phyloP scores from a whole-genome alignment of 495 filamentous ascomycete species.

The Symbiotaphrina buchneri region DNA sequence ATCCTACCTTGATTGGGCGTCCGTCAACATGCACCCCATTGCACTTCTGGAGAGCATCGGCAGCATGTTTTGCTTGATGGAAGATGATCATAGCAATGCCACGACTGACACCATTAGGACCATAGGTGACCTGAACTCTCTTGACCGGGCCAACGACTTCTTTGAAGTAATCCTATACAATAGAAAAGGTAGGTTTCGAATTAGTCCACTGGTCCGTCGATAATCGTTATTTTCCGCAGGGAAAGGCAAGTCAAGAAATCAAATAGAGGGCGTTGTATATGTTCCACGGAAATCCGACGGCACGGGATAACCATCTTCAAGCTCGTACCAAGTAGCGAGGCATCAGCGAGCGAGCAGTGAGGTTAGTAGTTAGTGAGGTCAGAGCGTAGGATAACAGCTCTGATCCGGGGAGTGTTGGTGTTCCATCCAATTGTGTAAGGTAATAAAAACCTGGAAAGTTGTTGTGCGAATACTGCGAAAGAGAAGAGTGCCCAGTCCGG shows the following conservation, averaged over 20 bases:
- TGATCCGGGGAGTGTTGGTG: neutral
- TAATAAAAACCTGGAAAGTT: no score
- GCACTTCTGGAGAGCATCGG: conserved; percentile 55
- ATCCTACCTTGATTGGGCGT: conserved; percentile 64
- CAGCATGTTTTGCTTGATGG: conserved; percentile 48
- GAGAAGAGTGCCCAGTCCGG: no score
- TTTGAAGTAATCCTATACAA: conserved; percentile 80
- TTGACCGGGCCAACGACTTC: conserved; percentile 79
- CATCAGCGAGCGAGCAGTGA: conserved; percentile 54
- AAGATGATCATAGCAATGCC: conserved; percentile 73
- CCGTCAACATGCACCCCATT: conserved; percentile 79
- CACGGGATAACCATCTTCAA: conserved; percentile 2
- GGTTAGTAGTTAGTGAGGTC: conserved; percentile 20
- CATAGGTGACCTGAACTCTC: conserved; percentile 72
- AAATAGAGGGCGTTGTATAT: conserved; percentile 6
- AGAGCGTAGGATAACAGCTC: conserved; percentile 1
- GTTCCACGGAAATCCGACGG: neutral
- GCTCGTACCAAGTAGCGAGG: conserved; percentile 11
- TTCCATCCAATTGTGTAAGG: neutral
- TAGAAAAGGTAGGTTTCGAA: conserved; percentile 8
- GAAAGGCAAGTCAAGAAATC: conserved; percentile 7
- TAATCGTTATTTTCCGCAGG: conserved; percentile 4
- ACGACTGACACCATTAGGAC: conserved; percentile 74
- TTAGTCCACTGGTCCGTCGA: conserved; percentile 10
- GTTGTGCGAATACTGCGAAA: no score